Evolutionary conservation across 2,329 filamentous ascomycete genomes (phyloP).

Genomic region (Hirsutella thompsonii): DNA sequence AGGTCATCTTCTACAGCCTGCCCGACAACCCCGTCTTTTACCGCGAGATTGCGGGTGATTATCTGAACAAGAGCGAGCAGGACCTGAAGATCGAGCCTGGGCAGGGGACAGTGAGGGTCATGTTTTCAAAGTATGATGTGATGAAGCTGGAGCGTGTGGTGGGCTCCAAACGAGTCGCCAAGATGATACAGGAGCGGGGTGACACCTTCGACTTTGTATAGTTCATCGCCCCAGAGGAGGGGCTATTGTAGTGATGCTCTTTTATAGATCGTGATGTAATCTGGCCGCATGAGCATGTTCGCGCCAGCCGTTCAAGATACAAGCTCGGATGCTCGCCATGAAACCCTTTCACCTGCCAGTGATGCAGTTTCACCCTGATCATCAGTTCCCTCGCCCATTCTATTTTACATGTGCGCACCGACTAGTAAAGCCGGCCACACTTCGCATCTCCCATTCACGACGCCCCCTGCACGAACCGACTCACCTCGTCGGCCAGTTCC

Average conservation of each 20-base stretch:
- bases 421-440: no score
- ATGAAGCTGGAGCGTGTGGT: slow-evolving; percentile 82
- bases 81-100: slow-evolving; percentile 41
- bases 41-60: slow-evolving; percentile 59
- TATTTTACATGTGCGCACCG: no score
- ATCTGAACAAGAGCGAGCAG: slow-evolving; percentile 46
- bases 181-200: slow-evolving; percentile 70
- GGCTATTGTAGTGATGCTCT: not conserved
- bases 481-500: not conserved
- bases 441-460: no score
- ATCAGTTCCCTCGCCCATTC: no score
- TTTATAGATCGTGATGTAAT: not conserved
- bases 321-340: no score
- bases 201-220: slow-evolving; percentile 97
- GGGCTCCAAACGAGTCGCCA: slow-evolving; percentile 65
- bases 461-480: no score
- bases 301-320: no score
- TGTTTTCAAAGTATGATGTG: slow-evolving; percentile 85
- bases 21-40: slow-evolving; percentile 84
- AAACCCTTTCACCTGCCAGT: no score
- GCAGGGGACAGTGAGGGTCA: slow-evolving; percentile 43
- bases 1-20: slow-evolving; percentile 78
- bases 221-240: no score
- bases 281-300: not conserved
- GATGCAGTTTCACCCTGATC: no score